Percentiles rank a stretch among this genome's conserved stretches.
phyloP scores from a whole-genome alignment of 805 yeast species.

The Lipomyces sp. region DNA sequence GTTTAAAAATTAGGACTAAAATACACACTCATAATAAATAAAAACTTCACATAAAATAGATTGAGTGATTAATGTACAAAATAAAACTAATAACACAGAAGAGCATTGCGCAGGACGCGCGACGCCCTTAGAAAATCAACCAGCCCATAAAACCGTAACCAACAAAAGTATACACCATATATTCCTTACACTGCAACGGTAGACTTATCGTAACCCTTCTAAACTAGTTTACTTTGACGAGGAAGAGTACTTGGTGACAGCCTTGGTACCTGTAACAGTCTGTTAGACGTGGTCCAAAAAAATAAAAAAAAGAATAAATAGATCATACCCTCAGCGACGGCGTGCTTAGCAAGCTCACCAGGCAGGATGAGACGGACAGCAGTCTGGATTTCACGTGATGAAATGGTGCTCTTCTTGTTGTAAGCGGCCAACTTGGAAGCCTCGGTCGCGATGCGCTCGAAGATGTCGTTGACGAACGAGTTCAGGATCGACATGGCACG shows the following conservation, averaged over 20 bases:
- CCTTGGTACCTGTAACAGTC: slow-evolving; percentile 23
- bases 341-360: slow-evolving; percentile 98
- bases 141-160: slow-evolving; percentile 27
- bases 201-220: not conserved
- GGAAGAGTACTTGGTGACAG: slow-evolving; percentile 32
- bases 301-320: not conserved
- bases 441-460: slow-evolving; percentile 96
- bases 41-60: not conserved
- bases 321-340: slow-evolving; percentile 87
- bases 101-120: slow-evolving; percentile 11
- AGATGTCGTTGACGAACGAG: slow-evolving; percentile 96
- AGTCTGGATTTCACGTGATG: slow-evolving; percentile 98
- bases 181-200: not conserved
- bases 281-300: not conserved
- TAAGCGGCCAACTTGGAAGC: slow-evolving; percentile 98
- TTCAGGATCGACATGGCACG: slow-evolving; percentile 98
- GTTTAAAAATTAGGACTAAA: too few species aligned
- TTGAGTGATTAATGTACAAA: slow-evolving; percentile 27
- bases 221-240: slow-evolving; percentile 19
- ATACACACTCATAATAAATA: too few species aligned
- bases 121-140: slow-evolving; percentile 9
- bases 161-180: slow-evolving; percentile 25
- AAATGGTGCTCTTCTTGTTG: slow-evolving; percentile 96
- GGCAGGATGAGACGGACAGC: slow-evolving; percentile 97
- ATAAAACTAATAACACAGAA: slow-evolving; percentile 21